phyloP scores from a whole-genome alignment of 2,329 filamentous ascomycete genomes.

The Penicillium freii region DNA sequence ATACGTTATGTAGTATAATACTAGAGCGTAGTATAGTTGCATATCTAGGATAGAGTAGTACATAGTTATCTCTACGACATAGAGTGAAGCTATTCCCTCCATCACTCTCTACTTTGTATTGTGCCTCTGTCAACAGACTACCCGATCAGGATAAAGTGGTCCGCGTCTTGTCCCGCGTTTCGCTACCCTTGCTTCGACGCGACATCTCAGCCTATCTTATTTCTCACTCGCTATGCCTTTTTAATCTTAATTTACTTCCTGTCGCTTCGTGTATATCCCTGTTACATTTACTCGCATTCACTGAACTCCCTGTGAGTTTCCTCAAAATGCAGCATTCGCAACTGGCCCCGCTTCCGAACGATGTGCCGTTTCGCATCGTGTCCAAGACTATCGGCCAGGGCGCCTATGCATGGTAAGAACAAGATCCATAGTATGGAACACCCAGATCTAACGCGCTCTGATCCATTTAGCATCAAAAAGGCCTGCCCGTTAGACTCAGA shows the following conservation, averaged over 20 bases:
- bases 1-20: not conserved
- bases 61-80: not conserved
- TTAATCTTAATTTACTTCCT: not conserved
- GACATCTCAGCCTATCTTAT: conserved; percentile 22
- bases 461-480: conserved; percentile 74
- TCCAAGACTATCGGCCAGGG: conserved; percentile 96
- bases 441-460: conserved; percentile 7
- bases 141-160: conserved; percentile 41
- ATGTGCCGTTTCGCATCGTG: conserved; percentile 89
- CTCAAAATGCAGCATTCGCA: conserved; percentile 70
- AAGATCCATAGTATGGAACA: not conserved
- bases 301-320: conserved; percentile 11
- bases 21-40: not conserved
- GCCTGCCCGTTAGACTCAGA: conserved; percentile 69
- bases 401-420: conserved; percentile 84
- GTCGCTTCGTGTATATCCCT: conserved; percentile 8
- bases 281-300: not conserved
- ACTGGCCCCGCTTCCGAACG: conserved; percentile 74
- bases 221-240: conserved; percentile 3
- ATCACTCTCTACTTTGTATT: not conserved
- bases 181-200: conserved; percentile 16
- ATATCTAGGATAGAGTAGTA: not conserved
- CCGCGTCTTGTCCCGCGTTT: conserved; percentile 30
- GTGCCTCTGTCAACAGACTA: conserved; percentile 29
- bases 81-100: not conserved